phyloP scores from a whole-genome alignment of 176 grass and related monocot species.

The Urochloa ruziziensis region DNA sequence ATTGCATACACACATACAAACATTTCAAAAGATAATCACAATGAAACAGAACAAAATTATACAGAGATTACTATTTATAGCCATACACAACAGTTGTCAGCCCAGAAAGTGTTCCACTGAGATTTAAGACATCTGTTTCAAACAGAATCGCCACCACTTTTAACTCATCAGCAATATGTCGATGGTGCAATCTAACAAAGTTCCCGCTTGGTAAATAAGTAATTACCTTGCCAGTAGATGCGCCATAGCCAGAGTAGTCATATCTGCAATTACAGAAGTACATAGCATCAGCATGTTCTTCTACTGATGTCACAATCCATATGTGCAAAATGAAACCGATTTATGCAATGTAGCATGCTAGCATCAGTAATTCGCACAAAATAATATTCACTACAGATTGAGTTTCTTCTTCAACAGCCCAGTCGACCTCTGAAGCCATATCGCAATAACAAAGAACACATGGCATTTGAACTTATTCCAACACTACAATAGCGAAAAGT shows the following conservation, averaged over 20 bases:
- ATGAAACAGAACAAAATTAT: too few relatives aligned
- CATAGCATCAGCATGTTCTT: conserved; percentile 4
- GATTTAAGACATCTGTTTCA: neutral
- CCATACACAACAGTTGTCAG: too few relatives aligned
- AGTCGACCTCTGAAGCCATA: too few relatives aligned
- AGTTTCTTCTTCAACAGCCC: neutral
- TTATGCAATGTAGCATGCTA: neutral
- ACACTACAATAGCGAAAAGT: too few relatives aligned
- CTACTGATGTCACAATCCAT: neutral
- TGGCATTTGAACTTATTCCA: too few relatives aligned
- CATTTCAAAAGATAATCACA: too few relatives aligned
- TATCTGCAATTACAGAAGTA: conserved; percentile 63
- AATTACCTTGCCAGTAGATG: conserved; percentile 79
- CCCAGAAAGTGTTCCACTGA: neutral
- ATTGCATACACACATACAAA: too few relatives aligned
- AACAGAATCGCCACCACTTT: neutral
- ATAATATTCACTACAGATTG: neutral
- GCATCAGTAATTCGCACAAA: neutral
- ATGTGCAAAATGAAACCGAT: conserved; percentile 6
- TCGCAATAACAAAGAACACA: too few relatives aligned
- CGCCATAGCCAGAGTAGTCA: conserved; percentile 96
- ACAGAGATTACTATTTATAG: too few relatives aligned
- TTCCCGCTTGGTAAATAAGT: conserved; percentile 15
- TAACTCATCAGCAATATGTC: neutral
- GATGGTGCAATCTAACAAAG: neutral